phyloP scores from a whole-genome alignment of 169 alveolate genomes.

The Eimeria sp. region DNA sequence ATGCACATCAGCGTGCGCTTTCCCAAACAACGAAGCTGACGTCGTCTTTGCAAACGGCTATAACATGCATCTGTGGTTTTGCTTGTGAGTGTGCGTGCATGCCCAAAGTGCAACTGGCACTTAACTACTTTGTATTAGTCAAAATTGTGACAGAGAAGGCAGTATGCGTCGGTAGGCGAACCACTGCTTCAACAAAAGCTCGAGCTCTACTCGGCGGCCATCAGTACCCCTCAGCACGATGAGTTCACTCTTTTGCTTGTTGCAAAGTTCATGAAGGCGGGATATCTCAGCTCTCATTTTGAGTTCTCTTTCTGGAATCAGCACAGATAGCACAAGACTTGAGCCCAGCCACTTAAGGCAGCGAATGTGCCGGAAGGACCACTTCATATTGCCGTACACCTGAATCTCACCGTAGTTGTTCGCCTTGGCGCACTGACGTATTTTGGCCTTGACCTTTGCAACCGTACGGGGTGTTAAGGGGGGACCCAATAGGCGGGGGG shows the following conservation, averaged over 20 bases:
- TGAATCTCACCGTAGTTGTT: constrained; percentile 38
- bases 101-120: neutral
- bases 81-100: neutral
- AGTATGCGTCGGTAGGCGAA: neutral
- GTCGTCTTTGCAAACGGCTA: neutral
- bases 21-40: neutral
- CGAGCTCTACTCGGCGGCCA: constrained; percentile 70
- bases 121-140: neutral
- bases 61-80: neutral
- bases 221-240: constrained; percentile 38
- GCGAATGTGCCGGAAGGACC: neutral
- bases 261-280: constrained; percentile 64
- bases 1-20: neutral
- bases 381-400: neutral
- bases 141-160: neutral
- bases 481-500: constrained; percentile 37
- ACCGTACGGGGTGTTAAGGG: constrained; percentile 54
- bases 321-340: neutral
- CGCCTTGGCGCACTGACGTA: constrained; percentile 44
- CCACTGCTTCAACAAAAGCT: constrained; percentile 70
- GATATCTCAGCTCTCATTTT: constrained; percentile 60
- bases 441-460: constrained; percentile 64
- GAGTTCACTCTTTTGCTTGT: constrained; percentile 50
- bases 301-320: constrained; percentile 52
- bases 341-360: neutral